Evolutionary conservation across 2,329 filamentous ascomycete genomes (phyloP).

Genomic region (Fusarium luffae): DNA sequence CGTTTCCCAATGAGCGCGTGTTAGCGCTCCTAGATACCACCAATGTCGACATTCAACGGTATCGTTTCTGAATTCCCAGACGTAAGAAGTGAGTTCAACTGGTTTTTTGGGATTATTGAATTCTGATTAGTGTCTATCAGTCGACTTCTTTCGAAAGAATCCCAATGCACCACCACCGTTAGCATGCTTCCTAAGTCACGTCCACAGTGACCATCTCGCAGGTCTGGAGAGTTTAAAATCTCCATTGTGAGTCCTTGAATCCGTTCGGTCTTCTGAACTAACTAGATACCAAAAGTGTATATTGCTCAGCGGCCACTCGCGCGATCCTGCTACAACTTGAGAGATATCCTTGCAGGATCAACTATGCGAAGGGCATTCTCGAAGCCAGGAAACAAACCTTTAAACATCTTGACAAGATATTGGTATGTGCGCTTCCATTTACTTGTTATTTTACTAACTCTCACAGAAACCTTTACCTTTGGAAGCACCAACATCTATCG

Average conservation of each 20-base stretch:
- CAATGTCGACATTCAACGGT: constrained; percentile 83
- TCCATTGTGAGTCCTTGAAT: constrained; percentile 68
- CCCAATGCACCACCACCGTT: constrained; percentile 69
- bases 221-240: constrained; percentile 81
- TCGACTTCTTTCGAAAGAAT: constrained; percentile 82
- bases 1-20: not conserved
- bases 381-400: constrained; percentile 81
- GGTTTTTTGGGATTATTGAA: fast-evolving
- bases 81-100: constrained; percentile 67
- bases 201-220: constrained; percentile 88
- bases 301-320: constrained; percentile 86
- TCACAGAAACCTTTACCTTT: constrained; percentile 80
- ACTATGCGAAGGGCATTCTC: constrained; percentile 80
- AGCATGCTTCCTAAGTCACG: constrained; percentile 90
- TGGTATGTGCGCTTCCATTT: constrained; percentile 57
- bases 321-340: constrained; percentile 85
- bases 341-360: constrained; percentile 81
- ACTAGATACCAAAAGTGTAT: constrained; percentile 64
- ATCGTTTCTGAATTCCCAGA: constrained; percentile 80
- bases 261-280: not conserved
- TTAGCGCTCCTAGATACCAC: not conserved
- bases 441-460: constrained; percentile 1
- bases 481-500: constrained; percentile 80
- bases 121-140: constrained; percentile 52
- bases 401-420: constrained; percentile 75